phyloP scores from a whole-genome alignment of 176 grass and related monocot genomes.

The Phoenix roebelenii region DNA sequence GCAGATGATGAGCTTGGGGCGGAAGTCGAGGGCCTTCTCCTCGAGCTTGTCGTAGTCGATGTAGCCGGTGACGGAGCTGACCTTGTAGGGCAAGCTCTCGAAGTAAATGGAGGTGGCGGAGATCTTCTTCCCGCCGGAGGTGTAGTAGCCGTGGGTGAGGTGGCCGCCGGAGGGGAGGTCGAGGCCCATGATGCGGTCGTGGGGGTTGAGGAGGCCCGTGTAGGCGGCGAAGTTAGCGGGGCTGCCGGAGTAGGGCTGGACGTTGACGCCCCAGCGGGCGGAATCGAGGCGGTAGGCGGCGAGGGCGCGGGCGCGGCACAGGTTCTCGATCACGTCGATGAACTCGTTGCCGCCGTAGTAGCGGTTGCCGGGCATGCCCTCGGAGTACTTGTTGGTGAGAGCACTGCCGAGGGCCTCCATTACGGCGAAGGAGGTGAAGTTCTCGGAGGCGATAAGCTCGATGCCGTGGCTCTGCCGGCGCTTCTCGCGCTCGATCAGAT shows the following conservation, averaged over 20 bases:
- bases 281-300: conserved; percentile 9
- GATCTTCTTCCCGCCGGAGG: conserved; percentile 16
- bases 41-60: conserved; percentile 20
- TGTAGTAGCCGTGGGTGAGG: conserved; percentile 12
- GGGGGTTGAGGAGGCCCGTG: conserved; percentile 10
- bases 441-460: conserved; percentile 23
- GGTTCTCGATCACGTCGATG: conserved; percentile 18
- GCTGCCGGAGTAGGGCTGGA: conserved; percentile 21
- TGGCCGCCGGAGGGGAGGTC: conserved; percentile 17
- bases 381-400: conserved; percentile 21
- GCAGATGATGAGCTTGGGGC: conserved; percentile 19
- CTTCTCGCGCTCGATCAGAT: conserved; percentile 21
- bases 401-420: conserved; percentile 20
- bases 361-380: conserved; percentile 10
- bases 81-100: conserved; percentile 17
- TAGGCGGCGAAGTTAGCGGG: conserved; percentile 17
- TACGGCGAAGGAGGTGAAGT: conserved; percentile 16
- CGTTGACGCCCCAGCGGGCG: conserved; percentile 14
- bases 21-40: conserved; percentile 17
- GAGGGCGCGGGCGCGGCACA: conserved; percentile 16
- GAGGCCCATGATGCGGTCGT: conserved; percentile 20
- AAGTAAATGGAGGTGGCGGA: conserved; percentile 15
- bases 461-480: conserved; percentile 13
- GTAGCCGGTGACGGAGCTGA: conserved; percentile 13
- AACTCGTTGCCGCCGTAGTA: conserved; percentile 17